Evolutionary conservation across 768 basidiomycete genomes (phyloP).

Genomic region (Amanita muscaria): DNA sequence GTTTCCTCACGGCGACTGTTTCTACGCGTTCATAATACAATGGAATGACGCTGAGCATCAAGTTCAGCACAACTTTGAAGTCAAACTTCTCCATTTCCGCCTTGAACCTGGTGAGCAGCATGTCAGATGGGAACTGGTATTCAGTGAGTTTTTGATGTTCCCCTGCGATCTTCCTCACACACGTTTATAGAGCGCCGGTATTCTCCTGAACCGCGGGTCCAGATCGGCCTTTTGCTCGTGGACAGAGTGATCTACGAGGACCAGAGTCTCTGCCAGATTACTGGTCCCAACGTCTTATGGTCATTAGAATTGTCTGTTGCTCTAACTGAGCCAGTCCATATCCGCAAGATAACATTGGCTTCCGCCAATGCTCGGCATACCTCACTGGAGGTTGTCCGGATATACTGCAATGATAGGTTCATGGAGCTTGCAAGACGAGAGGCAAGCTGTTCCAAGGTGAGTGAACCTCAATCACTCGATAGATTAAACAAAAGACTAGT

Average conservation of each 20-base stretch:
- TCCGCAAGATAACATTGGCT: no score
- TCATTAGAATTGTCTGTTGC: slow-evolving; percentile 1
- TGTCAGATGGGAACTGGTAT: slow-evolving; percentile 6
- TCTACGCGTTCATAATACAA: neutral
- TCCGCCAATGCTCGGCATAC: no score
- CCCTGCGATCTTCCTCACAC: neutral
- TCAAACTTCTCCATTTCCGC: slow-evolving; percentile 4
- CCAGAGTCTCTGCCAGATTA: neutral
- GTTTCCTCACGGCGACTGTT: slow-evolving; percentile 4
- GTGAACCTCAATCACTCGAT: no score
- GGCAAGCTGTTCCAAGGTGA: no score
- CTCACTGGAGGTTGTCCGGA: no score
- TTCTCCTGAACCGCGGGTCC: neutral
- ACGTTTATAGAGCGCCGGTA: neutral
- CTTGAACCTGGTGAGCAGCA: neutral
- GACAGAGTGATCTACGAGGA: neutral
- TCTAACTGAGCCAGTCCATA: no score
- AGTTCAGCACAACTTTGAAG: neutral
- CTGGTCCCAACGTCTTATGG: neutral
- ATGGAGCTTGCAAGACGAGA: no score
- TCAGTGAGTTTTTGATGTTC: neutral
- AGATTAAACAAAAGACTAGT: no score
- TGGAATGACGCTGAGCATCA: neutral
- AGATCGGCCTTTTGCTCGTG: neutral
- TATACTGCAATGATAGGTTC: no score